Base-by-base conservation (phyloP, 345 rosid species). In the Acer negundo region DNA sequence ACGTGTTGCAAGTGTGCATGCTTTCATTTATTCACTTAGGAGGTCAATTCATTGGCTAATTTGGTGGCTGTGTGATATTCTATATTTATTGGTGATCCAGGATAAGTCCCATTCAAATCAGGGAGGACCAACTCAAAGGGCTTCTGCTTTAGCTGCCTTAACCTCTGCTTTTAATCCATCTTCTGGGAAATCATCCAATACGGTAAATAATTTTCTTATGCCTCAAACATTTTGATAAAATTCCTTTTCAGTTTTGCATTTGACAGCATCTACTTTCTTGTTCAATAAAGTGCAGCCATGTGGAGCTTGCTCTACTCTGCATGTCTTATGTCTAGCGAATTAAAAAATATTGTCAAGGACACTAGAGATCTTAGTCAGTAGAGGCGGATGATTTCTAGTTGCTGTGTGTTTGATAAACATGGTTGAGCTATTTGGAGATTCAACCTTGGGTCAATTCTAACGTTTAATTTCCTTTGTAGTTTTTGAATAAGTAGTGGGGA, bases 101-200 rank as follows among this genome's bases (percentile, higher is more conserved):
- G 94, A 89, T 16, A 92, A 88, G 78, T 86, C 94, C 73, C 82
- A 88, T 80, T 93, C 95, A 74, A 87, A 83, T 85, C 91, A 82
- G 85, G 97, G 97, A 79, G 98, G 98, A 81, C 90, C 87, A 75
- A 96, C 97, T 67, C 99, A 96, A 85, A 92, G 98, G 71, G 98
- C 99, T 86, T 90, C 97, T 22, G 99, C 99, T 71, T 81, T 96
- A 77, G 97, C 97, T 79, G 99, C 99, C 81, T 89, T 96, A 85
- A 80, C 89, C 75, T 86, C 94, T 77, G 99, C 98, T 62, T 94
- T 96, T 81, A 88, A 86, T 42, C 85, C 97, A 58, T 88, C 97
- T 75, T 74, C 91, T 53, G 91, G 77, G 47, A 90, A 80, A 85
- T 73, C 89, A 56, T 74, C 88, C 73, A 75, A 72, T 70, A 46